Base-by-base conservation (phyloP, 306 rosid genomes). In the Macrotyloma uniflorum region DNA sequence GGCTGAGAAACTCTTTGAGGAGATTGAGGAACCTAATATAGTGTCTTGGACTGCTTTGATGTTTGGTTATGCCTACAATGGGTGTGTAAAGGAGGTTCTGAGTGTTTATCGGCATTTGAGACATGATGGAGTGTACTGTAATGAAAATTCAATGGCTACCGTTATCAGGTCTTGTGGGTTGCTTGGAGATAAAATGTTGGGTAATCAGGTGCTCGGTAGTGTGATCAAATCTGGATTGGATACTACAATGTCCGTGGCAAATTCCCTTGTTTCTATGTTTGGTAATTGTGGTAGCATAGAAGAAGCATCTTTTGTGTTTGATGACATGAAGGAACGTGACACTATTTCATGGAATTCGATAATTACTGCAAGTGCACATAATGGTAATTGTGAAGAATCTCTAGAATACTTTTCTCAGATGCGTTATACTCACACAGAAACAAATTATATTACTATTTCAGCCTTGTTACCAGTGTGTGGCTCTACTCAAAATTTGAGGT, bases 11-110 rank as follows among this genome's bases (percentile, higher is more conserved):
- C 28, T 89, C 42, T 92, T 95, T 79, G 87, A 89, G 72, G 92
- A 89, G 83, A 89, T 95, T 83, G 91, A 87, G n/a, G 91, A 86
- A 26, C 89, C 89, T 62, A 92, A 92, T 80, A 87, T 91, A 15
- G 98, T 95, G 20, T 88, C 98, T 74, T 95, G 98, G 98, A 95
- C 98, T 76, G 86, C 98, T 47, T 86, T 95, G 87, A 91, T 95
- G 89, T 96, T 92, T 74, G 86, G 87, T 35, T 89, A 80, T 80
- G 87, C 92, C 0, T 85, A 80, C 70, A 79, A 54, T 68, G 93
- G 92, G 78, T 83, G 85, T 58, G 46, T 77, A 42, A 81, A 70
- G 67, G 89, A 89, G 65, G 97, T 91, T 64, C 65, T 89, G 33
- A 79, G 77, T 61, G 59, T 84, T 51, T 92, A 87, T 86, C 84